Conservation (phyloP, 164 flowering plant species). For the Magnolia officinalis region DNA sequence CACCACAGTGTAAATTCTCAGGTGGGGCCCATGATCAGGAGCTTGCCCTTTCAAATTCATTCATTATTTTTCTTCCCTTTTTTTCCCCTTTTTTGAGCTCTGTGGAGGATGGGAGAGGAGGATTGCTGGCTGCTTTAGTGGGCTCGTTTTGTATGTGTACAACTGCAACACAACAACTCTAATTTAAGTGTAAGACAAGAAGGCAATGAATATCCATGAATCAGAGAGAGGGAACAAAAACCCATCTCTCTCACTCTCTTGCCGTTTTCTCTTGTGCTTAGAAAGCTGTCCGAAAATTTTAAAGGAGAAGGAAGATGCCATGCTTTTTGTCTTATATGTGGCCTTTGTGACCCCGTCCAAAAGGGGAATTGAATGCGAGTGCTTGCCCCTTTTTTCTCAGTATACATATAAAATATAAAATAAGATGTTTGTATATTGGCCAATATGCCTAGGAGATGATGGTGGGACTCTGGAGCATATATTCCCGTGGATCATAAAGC, state of each 20-base stretch:
- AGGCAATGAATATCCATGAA: neutral
- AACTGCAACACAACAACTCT: neutral
- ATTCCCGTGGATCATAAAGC: no score
- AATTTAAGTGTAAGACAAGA: neutral
- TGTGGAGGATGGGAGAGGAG: neutral
- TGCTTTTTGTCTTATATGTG: no score
- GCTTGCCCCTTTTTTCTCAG: no score
- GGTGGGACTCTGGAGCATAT: no score
- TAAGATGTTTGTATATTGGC: no score
- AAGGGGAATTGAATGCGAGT: no score
- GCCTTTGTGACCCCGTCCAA: no score
- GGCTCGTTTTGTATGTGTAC: neutral
- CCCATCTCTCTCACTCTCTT: neutral
- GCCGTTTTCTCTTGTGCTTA: neutral
- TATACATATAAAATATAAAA: no score
- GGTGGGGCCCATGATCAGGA: neutral
- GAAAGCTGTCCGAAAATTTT: no score
- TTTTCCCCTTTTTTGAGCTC: neutral
- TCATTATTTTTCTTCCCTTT: constrained; percentile 1
- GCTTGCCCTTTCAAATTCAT: constrained; percentile 1
- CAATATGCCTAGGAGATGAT: no score
- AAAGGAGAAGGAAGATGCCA: no score
- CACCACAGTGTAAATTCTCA: constrained; percentile 1
- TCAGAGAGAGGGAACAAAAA: neutral
- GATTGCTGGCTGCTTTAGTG: neutral